Evolutionary conservation across 768 basidiomycete species (phyloP).

Genomic region (Chalciporus sphaerocephalus): DNA sequence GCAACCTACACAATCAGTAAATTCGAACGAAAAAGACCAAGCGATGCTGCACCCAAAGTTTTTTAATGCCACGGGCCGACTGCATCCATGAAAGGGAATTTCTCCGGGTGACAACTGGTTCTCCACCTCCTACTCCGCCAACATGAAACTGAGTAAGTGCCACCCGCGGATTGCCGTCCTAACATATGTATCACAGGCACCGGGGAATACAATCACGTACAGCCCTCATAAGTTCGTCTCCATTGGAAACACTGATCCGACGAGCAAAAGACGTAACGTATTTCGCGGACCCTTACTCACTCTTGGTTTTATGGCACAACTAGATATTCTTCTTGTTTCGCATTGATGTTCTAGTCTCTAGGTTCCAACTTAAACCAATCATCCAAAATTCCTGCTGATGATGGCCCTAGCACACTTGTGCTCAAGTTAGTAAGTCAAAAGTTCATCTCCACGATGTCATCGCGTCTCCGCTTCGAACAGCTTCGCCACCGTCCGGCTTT

Average conservation of each 20-base stretch:
- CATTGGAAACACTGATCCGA: conserved; percentile 21
- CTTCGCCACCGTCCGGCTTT: not conserved
- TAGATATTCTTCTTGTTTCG: no score
- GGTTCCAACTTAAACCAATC: no score
- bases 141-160: conserved; percentile 20
- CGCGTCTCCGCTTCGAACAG: not conserved
- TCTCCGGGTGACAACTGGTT: not conserved
- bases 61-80: not conserved
- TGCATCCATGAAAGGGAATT: conserved; percentile 4
- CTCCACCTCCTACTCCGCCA: no score
- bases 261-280: conserved; percentile 5
- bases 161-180: conserved; percentile 29
- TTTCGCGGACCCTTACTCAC: not conserved
- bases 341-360: no score
- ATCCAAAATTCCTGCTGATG: no score
- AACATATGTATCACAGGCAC: conserved; percentile 28
- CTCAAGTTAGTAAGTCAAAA: no score
- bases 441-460: no score
- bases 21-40: not conserved
- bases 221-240: conserved; percentile 20
- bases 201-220: conserved; percentile 19
- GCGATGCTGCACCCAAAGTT: no score
- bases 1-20: not conserved
- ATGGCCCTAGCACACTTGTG: no score
- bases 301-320: not conserved